phyloP scores from a whole-genome alignment of 768 basidiomycete genomes.

The Erythrobasidium yunnanense region DNA sequence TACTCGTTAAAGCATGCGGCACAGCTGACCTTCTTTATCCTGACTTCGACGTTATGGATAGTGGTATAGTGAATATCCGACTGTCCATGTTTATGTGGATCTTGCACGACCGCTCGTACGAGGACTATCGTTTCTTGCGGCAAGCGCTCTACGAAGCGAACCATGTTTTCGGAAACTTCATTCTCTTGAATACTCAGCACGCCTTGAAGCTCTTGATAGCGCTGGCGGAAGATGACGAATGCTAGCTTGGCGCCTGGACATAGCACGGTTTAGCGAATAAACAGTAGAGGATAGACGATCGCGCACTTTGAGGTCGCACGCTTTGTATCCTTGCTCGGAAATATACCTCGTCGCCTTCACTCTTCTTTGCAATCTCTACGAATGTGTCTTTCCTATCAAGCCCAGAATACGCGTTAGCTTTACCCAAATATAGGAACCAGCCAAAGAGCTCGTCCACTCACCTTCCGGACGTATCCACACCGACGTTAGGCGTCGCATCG shows the following conservation, averaged over 20 bases:
- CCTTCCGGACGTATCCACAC: constrained; percentile 11
- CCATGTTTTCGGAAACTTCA: constrained; percentile 86
- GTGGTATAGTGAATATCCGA: constrained; percentile 78
- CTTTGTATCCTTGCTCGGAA: constrained; percentile 85
- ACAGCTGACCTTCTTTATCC: constrained; percentile 60
- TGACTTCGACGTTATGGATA: constrained; percentile 72
- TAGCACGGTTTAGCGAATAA: background rate
- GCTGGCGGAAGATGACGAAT: constrained; percentile 80
- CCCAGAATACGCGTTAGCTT: constrained; percentile 40
- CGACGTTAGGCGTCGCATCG: constrained; percentile 45
- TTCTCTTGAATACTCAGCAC: constrained; percentile 58
- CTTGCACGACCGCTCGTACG: constrained; percentile 62
- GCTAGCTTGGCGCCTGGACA: constrained; percentile 61
- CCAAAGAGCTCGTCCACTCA: background rate
- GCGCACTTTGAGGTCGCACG: constrained; percentile 57
- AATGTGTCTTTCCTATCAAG: constrained; percentile 50
- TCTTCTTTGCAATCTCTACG: constrained; percentile 51
- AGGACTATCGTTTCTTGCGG: constrained; percentile 80
- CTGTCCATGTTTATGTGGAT: constrained; percentile 49
- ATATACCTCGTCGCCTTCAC: constrained; percentile 64
- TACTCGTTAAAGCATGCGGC: too few relatives aligned
- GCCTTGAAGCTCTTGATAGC: constrained; percentile 72
- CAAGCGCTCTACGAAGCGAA: constrained; percentile 71
- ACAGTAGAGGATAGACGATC: background rate
- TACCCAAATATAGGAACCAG: background rate